phyloP scores from a whole-genome alignment of 2,329 filamentous ascomycete species.

The Penicillium sp. region DNA sequence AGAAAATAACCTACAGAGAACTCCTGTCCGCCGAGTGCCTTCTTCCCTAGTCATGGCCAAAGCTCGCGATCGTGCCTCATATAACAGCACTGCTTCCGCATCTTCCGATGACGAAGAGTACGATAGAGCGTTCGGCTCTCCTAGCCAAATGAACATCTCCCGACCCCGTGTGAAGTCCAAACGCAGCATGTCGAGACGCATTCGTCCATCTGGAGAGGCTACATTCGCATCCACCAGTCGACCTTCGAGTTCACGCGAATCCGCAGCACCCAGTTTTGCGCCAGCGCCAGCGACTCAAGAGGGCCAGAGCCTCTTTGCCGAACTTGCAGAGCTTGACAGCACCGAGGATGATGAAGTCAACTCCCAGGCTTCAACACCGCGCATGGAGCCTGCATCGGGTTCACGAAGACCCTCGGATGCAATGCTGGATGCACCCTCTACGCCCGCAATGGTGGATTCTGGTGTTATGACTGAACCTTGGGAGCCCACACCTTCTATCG shows the following conservation, averaged over 20 bases:
- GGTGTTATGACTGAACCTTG: conserved; percentile 62
- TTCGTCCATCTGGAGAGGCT: conserved; percentile 48
- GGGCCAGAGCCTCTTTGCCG: conserved; percentile 83
- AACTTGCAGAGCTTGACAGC: conserved; percentile 75
- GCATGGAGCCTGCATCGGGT: conserved; percentile 27
- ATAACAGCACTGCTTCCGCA: conserved; percentile 84
- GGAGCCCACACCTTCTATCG: conserved; percentile 37
- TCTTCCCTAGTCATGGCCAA: conserved; percentile 44
- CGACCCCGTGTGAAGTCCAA: conserved; percentile 70
- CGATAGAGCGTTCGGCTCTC: conserved; percentile 60
- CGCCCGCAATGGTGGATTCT: conserved; percentile 56
- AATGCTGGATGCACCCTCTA: conserved; percentile 21
- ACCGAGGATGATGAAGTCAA: conserved; percentile 63
- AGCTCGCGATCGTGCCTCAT: conserved; percentile 62
- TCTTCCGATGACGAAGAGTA: conserved; percentile 72
- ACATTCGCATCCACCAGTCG: conserved; percentile 40
- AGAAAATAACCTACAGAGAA: conserved; percentile 54
- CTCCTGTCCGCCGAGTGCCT: conserved; percentile 39
- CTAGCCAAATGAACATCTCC: conserved; percentile 62
- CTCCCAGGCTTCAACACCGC: conserved; percentile 42
- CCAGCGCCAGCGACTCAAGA: conserved; percentile 48
- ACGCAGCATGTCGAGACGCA: conserved; percentile 61
- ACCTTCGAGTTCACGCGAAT: conserved; percentile 47
- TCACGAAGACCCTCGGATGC: conserved; percentile 34
- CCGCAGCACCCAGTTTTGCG: conserved; percentile 53